Base-by-base conservation (phyloP, 495 filamentous ascomycete species). In the Ascobolus immersus region DNA sequence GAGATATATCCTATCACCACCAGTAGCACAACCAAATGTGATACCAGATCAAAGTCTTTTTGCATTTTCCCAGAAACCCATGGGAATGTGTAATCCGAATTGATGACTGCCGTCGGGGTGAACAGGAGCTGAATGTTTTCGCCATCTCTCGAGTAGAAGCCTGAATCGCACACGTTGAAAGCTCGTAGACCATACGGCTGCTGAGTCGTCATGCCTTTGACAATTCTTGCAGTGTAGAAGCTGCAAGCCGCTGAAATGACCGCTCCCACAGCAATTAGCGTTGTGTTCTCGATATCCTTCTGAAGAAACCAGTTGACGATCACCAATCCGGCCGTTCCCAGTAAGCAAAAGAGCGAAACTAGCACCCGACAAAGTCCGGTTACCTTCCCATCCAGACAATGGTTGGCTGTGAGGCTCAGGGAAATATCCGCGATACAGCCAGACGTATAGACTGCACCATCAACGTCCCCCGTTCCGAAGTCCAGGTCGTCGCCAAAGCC, bases 1-100 rank as follows among this genome's bases (percentile, higher is more conserved):
- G 21, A 29, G 5, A 32, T 22, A 17, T 41, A 41, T 12, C 33
- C 41, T 18, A 38, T 4, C 0, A 38, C 34, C 41, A 44, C 41
- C 1, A 38, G 5, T 6, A 2, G 28, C 3, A 41, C 39, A 1
- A 22, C 28, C 5, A 13, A 25, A 4, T 12, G 7, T 6, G 39
- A 13, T 10, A 27, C 17, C 23, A 7, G 15, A 21, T n/a, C n/a
- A n/a, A n/a, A n/a, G n/a, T n/a, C n/a, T n/a, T n/a, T n/a, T n/a
- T n/a, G n/a, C n/a, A n/a, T n/a, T n/a, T n/a, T n/a, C n/a, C n/a
- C n/a, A n/a, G n/a, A n/a, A n/a, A n/a, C n/a, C n/a, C n/a, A n/a
- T n/a, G n/a, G n/a, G n/a, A n/a, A n/a, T n/a, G n/a, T n/a, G n/a
- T n/a, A n/a, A n/a, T n/a, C n/a, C n/a, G n/a, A n/a, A n/a, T n/a